Evolutionary conservation across 2,329 filamentous ascomycete genomes (phyloP).

Genomic region (Colletotrichum neosansevieriae): DNA sequence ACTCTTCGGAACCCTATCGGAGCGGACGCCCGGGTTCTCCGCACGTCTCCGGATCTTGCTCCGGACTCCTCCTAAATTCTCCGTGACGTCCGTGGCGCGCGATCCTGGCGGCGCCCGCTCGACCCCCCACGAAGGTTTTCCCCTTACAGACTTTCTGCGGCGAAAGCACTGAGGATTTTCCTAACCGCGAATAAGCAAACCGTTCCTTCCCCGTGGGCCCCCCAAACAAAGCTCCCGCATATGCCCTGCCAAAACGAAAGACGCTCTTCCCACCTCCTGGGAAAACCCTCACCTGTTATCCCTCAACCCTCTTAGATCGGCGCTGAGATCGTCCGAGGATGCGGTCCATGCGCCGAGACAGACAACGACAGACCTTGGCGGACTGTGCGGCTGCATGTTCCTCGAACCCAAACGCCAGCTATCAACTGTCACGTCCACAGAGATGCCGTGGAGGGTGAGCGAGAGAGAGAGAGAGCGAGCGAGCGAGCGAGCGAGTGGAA

Average conservation of each 20-base stretch:
- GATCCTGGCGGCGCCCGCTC: slow-evolving; percentile 19
- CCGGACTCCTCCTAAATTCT: slow-evolving; percentile 26
- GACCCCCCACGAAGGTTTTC: slow-evolving; percentile 19
- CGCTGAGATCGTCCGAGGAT: slow-evolving; percentile 39
- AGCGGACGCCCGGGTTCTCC: slow-evolving; percentile 10
- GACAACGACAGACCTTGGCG: slow-evolving; percentile 13
- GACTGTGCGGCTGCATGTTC: slow-evolving; percentile 34
- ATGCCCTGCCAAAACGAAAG: not conserved
- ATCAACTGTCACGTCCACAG: slow-evolving; percentile 30
- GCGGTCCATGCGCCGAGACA: slow-evolving; percentile 35
- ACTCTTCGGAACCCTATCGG: not conserved
- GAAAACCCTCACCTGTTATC: not conserved
- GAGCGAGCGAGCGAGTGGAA: slow-evolving; percentile 9
- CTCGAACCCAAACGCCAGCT: slow-evolving; percentile 38
- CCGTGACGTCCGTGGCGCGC: slow-evolving; percentile 19
- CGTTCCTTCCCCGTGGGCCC: not conserved
- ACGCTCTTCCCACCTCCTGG: slow-evolving; percentile 6
- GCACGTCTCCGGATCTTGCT: slow-evolving; percentile 13
- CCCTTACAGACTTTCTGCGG: slow-evolving; percentile 25
- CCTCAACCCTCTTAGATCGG: slow-evolving; percentile 14
- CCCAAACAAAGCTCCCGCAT: not conserved
- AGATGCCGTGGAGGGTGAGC: not conserved
- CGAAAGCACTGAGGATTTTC: slow-evolving; percentile 23
- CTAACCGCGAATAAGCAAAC: slow-evolving; percentile 17
- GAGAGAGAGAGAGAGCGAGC: not conserved